Base-by-base conservation (phyloP, 2,329 filamentous ascomycete species). In the Lasiodiplodia theobromae region DNA sequence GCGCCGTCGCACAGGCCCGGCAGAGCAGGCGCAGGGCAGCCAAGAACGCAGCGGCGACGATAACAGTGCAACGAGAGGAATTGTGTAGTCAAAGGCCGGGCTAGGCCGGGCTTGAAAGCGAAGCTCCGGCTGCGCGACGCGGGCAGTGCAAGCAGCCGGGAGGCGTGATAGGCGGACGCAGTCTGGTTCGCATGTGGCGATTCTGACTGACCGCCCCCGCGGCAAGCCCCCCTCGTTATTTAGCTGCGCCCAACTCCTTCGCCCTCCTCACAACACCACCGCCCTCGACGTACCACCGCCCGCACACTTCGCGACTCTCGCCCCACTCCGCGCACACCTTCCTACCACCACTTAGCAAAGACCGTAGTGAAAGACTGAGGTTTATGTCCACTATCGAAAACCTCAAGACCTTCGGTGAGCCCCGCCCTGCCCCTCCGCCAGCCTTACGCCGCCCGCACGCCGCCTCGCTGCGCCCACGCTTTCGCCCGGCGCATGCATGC, bases 321-420 rank as follows among this genome's bases (percentile, higher is more conserved):
- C 54, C 23, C 64, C 56, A 38, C 66, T 23, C 65, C 70, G 67
- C 70, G 62, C 69, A 57, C 57, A n/a, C 64, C 64, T 60, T 67
- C 66, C 66, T 66, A 63, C 67, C 69, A 71, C 67, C 64, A 77
- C 75, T 81, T 72, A 71, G 69, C 72, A 72, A 72, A 70, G 64
- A 81, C 71, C 71, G 62, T 79, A 86, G 86, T 80, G 79, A 87
- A 89, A 89, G 88, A 86, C 90, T 47, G 44, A 90, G 92, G 91
- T 94, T 93, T 94, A 96, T 96, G 93, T 96, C 93, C 90, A 94
- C 68, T 67, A 74, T 96, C 92, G 92, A 96, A 94, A 96, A 96
- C 89, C 92, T 96, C 86, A 96, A 95, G 90, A 90, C 91, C 88
- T 93, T 93, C 90, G 92, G 92, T 96, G 86, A 81, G 56, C 56